Conservation (phyloP, 1,139 yeast genomes). For the Blastobotrys raffinosifermentans region DNA sequence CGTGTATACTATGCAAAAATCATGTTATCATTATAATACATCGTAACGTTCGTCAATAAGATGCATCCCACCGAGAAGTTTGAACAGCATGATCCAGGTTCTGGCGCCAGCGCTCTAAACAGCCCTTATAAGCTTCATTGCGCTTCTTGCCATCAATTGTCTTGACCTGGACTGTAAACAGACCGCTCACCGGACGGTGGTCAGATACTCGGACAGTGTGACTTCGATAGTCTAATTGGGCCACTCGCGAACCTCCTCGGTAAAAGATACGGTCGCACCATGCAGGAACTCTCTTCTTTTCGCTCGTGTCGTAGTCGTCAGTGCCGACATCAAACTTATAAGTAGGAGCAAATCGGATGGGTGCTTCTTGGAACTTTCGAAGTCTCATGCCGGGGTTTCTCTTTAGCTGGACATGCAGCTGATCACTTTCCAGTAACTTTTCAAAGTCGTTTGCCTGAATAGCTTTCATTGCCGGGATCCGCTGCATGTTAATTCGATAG, state of each 20-base stretch:
- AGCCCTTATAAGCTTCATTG: conserved; percentile 42
- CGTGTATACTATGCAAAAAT: background rate
- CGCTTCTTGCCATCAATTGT: conserved; percentile 56
- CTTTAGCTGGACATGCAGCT: conserved; percentile 64
- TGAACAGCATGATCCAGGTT: conserved; percentile 14
- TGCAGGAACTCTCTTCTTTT: conserved; percentile 89
- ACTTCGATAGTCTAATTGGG: conserved; percentile 24
- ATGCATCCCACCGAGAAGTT: conserved; percentile 5
- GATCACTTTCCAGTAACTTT: conserved; percentile 65
- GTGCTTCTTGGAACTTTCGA: conserved; percentile 69
- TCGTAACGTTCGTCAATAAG: background rate
- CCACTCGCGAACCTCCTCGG: conserved; percentile 40
- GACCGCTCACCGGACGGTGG: conserved; percentile 85
- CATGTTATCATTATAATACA: background rate
- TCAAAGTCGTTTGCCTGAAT: conserved; percentile 47
- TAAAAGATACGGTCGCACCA: conserved; percentile 92
- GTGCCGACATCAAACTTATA: conserved; percentile 89
- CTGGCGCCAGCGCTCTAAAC: conserved; percentile 23
- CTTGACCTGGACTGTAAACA: conserved; percentile 58
- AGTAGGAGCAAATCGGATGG: conserved; percentile 77
- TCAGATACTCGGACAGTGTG: conserved; percentile 52
- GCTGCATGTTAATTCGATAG: conserved; percentile 66
- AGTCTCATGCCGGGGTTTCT: conserved; percentile 58
- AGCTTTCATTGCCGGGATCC: conserved; percentile 60
- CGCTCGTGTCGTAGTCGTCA: conserved; percentile 71